Evolutionary conservation across 805 yeast species (phyloP).

Genomic region (Candida ascalaphidarum): DNA sequence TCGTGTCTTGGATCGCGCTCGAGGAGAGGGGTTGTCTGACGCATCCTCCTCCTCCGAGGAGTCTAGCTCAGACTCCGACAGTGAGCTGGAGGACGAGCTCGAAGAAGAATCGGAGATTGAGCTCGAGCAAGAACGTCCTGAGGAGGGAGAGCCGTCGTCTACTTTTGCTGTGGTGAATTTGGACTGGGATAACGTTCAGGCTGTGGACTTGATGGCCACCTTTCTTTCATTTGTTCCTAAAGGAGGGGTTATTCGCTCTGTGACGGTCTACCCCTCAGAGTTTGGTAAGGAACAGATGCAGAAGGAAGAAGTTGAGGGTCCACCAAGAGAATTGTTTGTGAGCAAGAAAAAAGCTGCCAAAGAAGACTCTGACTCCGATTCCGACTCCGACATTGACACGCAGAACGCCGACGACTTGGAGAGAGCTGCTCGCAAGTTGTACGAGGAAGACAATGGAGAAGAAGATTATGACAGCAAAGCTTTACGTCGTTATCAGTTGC

Average conservation of each 20-base stretch:
- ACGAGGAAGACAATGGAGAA: constrained; percentile 75
- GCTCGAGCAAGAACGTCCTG: constrained; percentile 53
- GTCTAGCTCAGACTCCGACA: constrained; percentile 29
- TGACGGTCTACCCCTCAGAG: constrained; percentile 78
- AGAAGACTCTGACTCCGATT: constrained; percentile 25
- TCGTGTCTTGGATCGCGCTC: constrained; percentile 44
- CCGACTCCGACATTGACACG: constrained; percentile 31
- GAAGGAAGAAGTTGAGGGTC: constrained; percentile 85
- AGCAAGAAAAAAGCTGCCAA: constrained; percentile 33
- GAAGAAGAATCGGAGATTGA: constrained; percentile 50
- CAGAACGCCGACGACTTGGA: constrained; percentile 42
- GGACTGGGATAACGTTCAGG: constrained; percentile 95
- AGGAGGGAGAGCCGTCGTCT: constrained; percentile 76
- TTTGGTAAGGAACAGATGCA: constrained; percentile 90
- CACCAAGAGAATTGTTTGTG: constrained; percentile 75
- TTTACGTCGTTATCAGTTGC: constrained; percentile 84
- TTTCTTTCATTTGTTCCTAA: constrained; percentile 78
- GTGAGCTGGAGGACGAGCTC: constrained; percentile 36
- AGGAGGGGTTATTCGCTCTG: constrained; percentile 59
- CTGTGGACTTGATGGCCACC: constrained; percentile 84
- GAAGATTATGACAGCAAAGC: constrained; percentile 79
- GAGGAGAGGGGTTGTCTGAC: constrained; percentile 49
- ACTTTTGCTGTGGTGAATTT: constrained; percentile 87
- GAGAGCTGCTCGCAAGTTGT: constrained; percentile 58
- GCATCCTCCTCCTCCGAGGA: constrained; percentile 21